phyloP scores from a whole-genome alignment of 768 basidiomycete species.

The Agaricus sinodeliciosus region DNA sequence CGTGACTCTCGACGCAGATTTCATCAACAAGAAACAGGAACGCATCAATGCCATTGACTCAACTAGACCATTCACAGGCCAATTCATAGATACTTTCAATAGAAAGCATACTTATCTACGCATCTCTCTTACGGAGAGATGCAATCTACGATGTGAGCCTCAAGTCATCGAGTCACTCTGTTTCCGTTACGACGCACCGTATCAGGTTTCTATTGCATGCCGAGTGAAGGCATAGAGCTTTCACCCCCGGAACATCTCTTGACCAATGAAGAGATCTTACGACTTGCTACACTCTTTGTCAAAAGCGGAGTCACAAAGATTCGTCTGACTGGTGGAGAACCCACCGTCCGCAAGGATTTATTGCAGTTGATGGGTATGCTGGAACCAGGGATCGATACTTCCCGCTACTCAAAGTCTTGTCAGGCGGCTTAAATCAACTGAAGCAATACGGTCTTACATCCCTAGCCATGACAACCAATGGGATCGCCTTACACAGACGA shows the following conservation, averaged over 20 bases:
- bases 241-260: slow-evolving; percentile 65
- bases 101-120: slow-evolving; percentile 82
- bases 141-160: slow-evolving; percentile 74
- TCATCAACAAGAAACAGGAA: slow-evolving; percentile 27
- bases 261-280: slow-evolving; percentile 68
- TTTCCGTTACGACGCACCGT: not conserved
- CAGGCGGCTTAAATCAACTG: slow-evolving; percentile 60
- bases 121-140: slow-evolving; percentile 80
- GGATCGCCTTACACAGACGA: slow-evolving; percentile 66
- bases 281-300: slow-evolving; percentile 73
- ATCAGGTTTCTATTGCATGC: slow-evolving; percentile 90
- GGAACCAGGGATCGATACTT: not conserved
- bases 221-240: slow-evolving; percentile 68
- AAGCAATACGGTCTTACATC: slow-evolving; percentile 55
- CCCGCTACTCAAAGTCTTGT: slow-evolving; percentile 4
- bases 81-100: slow-evolving; percentile 58
- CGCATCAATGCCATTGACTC: slow-evolving; percentile 52
- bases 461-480: slow-evolving; percentile 86
- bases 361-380: slow-evolving; percentile 58
- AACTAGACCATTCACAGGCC: slow-evolving; percentile 38
- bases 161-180: not conserved
- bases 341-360: slow-evolving; percentile 74
- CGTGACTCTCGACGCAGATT: too few species aligned
- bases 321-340: slow-evolving; percentile 83
- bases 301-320: slow-evolving; percentile 82